These are phyloP conservation scores for Dillenia turbinata DNA, from an alignment of 164 flowering plant genomes.

Conservation along the genomic window DNA sequence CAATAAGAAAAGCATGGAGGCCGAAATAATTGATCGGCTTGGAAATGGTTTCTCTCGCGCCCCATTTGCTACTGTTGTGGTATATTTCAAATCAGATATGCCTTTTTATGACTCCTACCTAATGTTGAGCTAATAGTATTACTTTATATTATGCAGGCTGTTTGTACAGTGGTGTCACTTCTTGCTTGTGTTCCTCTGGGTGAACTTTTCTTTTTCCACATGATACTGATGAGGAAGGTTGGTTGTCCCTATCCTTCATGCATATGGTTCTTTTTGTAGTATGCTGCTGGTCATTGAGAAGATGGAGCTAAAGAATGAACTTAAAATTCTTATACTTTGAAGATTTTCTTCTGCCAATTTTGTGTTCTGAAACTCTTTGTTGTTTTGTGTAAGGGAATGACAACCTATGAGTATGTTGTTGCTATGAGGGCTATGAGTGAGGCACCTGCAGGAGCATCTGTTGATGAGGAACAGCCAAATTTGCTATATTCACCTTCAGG, in stretches of 20 bases:
- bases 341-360: no score
- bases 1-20: conserved; percentile 61
- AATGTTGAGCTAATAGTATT: background rate
- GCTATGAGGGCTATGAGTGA: conserved; percentile 94
- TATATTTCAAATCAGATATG: conserved; percentile 23
- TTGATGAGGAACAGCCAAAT: conserved; percentile 63
- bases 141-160: conserved; percentile 39
- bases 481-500: conserved; percentile 72
- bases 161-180: conserved; percentile 83
- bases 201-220: conserved; percentile 97
- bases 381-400: conserved; percentile 58
- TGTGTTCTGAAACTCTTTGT: no score
- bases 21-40: conserved; percentile 74
- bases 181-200: conserved; percentile 86
- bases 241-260: background rate
- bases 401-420: conserved; percentile 95
- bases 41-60: conserved; percentile 94
- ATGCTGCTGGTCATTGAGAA: no score
- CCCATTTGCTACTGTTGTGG: conserved; percentile 94
- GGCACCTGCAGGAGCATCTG: conserved; percentile 64
- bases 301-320: no score
- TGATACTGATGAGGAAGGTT: conserved; percentile 91
- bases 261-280: no score
- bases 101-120: background rate
- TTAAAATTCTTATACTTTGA: no score